These are phyloP conservation scores for Asterochloris sp. DNA, from an alignment of 139 green algal genomes.

Conservation along the genomic window DNA sequence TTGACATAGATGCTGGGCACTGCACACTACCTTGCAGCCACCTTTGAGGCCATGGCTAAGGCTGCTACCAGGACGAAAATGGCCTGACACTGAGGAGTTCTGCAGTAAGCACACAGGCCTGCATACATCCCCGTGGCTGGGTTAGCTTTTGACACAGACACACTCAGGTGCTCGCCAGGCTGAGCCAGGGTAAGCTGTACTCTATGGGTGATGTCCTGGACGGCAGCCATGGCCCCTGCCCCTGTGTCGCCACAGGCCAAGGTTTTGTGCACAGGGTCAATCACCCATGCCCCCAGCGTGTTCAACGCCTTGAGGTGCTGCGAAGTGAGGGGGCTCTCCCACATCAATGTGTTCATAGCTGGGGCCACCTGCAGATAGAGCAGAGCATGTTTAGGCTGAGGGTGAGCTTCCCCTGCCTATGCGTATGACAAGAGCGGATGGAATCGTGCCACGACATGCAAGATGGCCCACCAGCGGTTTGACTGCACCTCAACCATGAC, in stretches of 20 bases:
- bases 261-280: slow-evolving; percentile 71
- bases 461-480: background rate
- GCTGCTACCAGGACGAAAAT: too few relatives aligned
- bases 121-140: too few relatives aligned
- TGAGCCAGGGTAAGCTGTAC: too few relatives aligned
- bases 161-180: too few relatives aligned
- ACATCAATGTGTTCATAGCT: slow-evolving; percentile 99
- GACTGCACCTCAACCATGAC: background rate
- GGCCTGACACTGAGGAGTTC: too few relatives aligned
- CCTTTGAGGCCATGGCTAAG: too few relatives aligned
- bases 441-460: background rate
- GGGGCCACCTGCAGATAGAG: slow-evolving; percentile 49
- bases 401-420: background rate
- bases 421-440: background rate
- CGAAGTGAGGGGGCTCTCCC: slow-evolving; percentile 78
- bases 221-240: slow-evolving; percentile 78
- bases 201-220: slow-evolving; percentile 31
- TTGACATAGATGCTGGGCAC: too few relatives aligned
- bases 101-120: too few relatives aligned
- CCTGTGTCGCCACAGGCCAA: slow-evolving; percentile 93
- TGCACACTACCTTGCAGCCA: too few relatives aligned
- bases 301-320: slow-evolving; percentile 63
- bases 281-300: slow-evolving; percentile 52
- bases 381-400: background rate
- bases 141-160: too few relatives aligned